Conservation (phyloP, 768 basidiomycete species). For the Leccinum subgranulosum region DNA sequence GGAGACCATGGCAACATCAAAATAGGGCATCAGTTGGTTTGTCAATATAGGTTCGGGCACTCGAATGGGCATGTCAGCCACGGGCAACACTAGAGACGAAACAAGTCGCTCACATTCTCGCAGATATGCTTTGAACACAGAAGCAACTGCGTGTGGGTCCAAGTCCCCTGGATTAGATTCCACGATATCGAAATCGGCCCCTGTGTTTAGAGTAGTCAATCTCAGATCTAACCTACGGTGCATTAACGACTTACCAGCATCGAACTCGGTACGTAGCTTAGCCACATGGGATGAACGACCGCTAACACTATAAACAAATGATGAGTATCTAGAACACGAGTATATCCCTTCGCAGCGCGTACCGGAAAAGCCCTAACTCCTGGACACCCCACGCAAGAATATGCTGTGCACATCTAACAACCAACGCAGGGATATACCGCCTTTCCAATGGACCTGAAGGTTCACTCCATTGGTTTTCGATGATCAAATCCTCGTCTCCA, state of each 20-base stretch:
- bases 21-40: conserved; percentile 61
- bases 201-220: conserved; percentile 35
- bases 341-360: conserved; percentile 23
- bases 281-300: conserved; percentile 81
- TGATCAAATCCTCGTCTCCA: conserved; percentile 1
- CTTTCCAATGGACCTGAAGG: conserved; percentile 39
- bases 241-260: conserved; percentile 51
- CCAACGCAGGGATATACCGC: conserved; percentile 66
- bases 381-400: conserved; percentile 77
- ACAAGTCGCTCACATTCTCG: conserved; percentile 72
- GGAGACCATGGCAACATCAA: conserved; percentile 70
- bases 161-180: conserved; percentile 80
- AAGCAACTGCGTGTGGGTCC: conserved; percentile 92
- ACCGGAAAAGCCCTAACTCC: conserved; percentile 88
- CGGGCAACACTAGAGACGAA: background rate
- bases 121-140: conserved; percentile 88
- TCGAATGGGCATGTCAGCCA: conserved; percentile 31
- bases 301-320: conserved; percentile 52
- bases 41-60: conserved; percentile 90
- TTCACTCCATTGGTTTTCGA: conserved; percentile 9
- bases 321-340: conserved; percentile 2
- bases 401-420: conserved; percentile 82
- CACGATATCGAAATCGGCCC: conserved; percentile 82
- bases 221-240: background rate
- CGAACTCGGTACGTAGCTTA: conserved; percentile 76